phyloP scores from a whole-genome alignment of 805 yeast genomes.

The Myxozyma neglecta region DNA sequence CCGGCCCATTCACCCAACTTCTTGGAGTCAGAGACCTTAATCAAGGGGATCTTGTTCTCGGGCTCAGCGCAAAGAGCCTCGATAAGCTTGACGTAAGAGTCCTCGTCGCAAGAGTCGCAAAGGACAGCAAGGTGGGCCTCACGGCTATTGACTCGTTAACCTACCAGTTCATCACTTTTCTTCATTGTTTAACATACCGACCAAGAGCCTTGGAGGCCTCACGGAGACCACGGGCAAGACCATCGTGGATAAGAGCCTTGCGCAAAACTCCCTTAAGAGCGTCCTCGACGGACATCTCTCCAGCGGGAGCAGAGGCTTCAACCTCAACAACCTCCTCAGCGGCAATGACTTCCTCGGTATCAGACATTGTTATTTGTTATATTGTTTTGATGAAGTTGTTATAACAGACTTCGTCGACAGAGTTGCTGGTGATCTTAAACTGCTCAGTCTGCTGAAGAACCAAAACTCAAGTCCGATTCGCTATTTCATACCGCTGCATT shows the following conservation, averaged over 20 bases:
- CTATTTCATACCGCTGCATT: neutral
- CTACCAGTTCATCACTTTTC: neutral
- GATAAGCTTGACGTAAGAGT: conserved; percentile 90
- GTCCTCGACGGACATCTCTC: conserved; percentile 94
- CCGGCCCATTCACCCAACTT: conserved; percentile 99
- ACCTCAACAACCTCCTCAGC: conserved; percentile 82
- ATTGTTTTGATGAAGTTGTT: neutral
- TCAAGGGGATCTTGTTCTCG: conserved; percentile 92
- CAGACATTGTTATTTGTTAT: conserved; percentile 31
- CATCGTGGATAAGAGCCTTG: conserved; percentile 97
- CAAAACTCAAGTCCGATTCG: conserved; percentile 18
- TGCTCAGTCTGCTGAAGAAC: conserved; percentile 38
- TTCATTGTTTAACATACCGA: conserved; percentile 43
- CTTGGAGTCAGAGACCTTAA: conserved; percentile 99
- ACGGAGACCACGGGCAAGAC: conserved; percentile 99
- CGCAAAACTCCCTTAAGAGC: conserved; percentile 97
- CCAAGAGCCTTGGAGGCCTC: conserved; percentile 99
- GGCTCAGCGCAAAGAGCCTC: conserved; percentile 99
- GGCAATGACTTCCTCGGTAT: conserved; percentile 74
- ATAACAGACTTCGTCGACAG: conserved; percentile 42
- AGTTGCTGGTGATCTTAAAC: conserved; percentile 18
- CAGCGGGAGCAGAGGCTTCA: conserved; percentile 75
- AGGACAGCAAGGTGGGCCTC: conserved; percentile 97
- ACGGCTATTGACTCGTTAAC: conserved; percentile 41
- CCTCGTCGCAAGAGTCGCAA: conserved; percentile 98